These are phyloP conservation scores for Fusarium robinianum DNA, from an alignment of 2,329 filamentous ascomycete species.

Conservation along the genomic window DNA sequence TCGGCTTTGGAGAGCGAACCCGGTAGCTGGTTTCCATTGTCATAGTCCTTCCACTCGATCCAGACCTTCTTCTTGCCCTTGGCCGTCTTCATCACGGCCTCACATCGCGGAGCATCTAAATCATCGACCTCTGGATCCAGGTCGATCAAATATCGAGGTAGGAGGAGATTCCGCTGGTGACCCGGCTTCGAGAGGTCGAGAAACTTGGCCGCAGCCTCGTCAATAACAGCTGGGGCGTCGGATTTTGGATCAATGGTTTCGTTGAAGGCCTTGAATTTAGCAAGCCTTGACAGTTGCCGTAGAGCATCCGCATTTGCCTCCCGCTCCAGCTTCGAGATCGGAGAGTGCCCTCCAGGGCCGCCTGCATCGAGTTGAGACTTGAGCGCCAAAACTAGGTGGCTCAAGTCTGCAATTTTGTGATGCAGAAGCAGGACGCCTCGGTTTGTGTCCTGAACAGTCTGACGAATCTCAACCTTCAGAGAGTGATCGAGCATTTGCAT, in stretches of 20 bases:
- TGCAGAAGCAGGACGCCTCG: conserved; percentile 52
- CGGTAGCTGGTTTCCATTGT: conserved; percentile 41
- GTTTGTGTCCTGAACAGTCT: conserved; percentile 54
- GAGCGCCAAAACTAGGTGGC: conserved; percentile 51
- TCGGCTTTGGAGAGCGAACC: conserved; percentile 47
- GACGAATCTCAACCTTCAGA: conserved; percentile 52
- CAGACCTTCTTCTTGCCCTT: conserved; percentile 48
- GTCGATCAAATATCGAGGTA: conserved; percentile 44
- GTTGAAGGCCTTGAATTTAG: conserved; percentile 58
- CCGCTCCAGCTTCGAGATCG: conserved; percentile 42
- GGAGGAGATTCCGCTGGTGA: conserved; percentile 39
- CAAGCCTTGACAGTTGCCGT: conserved; percentile 48
- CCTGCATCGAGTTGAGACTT: conserved; percentile 48
- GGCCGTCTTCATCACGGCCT: conserved; percentile 44
- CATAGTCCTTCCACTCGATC: conserved; percentile 58
- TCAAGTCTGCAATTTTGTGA: conserved; percentile 51
- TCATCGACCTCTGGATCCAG: conserved; percentile 41
- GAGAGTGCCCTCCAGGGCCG: conserved; percentile 29
- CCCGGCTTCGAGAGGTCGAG: conserved; percentile 46
- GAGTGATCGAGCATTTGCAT: conserved; percentile 53
- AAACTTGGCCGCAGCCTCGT: conserved; percentile 45
- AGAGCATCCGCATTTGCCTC: conserved; percentile 48
- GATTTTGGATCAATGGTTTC: conserved; percentile 49
- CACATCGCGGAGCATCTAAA: conserved; percentile 44
- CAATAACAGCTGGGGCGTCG: conserved; percentile 35